Percentiles rank a stretch among this genome's conserved stretches.
Evolutionary conservation across 2,329 filamentous ascomycete genomes (phyloP).

Genomic region (Sclerotinia borealis): DNA sequence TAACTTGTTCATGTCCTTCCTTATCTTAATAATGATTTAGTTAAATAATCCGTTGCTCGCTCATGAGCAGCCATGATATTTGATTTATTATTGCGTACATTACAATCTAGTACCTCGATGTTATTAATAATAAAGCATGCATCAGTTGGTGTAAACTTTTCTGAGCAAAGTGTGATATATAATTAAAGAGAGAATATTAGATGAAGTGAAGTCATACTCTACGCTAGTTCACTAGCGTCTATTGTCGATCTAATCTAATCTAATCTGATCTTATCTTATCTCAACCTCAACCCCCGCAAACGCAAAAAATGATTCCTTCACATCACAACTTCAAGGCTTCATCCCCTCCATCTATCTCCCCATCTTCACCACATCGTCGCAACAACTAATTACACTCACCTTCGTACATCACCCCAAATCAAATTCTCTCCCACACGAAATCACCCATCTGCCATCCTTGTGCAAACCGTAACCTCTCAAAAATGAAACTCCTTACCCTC

Average conservation of each 20-base stretch:
- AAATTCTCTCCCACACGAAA: neutral
- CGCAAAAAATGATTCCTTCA: constrained; percentile 5
- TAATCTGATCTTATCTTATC: constrained; percentile 11
- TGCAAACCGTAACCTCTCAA: neutral
- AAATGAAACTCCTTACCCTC: constrained; percentile 90
- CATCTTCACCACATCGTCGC: too few species aligned
- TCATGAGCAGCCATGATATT: neutral
- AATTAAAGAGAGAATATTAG: neutral
- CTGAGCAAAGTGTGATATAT: neutral
- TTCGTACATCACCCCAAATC: too few species aligned
- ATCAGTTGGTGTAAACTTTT: neutral
- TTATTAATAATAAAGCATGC: too few species aligned
- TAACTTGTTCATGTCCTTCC: too few species aligned
- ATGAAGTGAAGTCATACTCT: neutral
- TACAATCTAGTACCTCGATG: neutral
- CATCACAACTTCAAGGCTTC: neutral
- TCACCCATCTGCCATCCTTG: neutral
- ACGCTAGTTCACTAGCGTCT: neutral
- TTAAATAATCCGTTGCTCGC: neutral
- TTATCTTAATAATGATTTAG: neutral
- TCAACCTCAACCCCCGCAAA: neutral
- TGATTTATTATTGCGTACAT: neutral
- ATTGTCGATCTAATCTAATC: neutral
- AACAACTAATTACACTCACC: neutral
- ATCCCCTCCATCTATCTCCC: neutral